Evolutionary conservation across 1,284 basidiomycete genomes (phyloP), one percentile per base, ranked within the genome.

Genomic region (Amylostereum chailletii): DNA sequence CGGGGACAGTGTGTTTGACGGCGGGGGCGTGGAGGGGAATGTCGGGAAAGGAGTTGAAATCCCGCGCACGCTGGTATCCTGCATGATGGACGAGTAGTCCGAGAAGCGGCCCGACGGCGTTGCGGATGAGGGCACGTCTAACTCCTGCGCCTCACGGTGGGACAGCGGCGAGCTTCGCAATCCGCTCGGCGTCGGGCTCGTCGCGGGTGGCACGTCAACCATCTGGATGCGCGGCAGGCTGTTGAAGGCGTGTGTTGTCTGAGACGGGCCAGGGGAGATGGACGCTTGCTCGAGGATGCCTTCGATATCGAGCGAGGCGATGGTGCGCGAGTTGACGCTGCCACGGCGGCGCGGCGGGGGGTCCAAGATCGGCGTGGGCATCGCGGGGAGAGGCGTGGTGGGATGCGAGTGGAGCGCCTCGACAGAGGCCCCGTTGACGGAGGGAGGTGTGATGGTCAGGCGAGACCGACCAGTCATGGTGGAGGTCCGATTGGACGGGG

Each of bases 271-370:
- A 26, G 55, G 49, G 51, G 68, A 70, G 27, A 71, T 57, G 10
- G 68, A 66, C 2, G 74, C 74, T 61, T 72, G 68, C 55, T 79
- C 74, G 40, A 79, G 66, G 59, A 79, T 76, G 30, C 71, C 68
- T 57, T 75, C 76, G 50, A 79, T 76, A 54, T 79, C 75, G 11
- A 71, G 61, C 3, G 71, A 70, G 10, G 61, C 61, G 8, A 67
- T 53, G 2, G 61, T 56, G 32, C 50, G 54, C 3, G 40, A 26
- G 45, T 48, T 53, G n/a, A 43, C 36, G 34, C 48, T 49, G 11
- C 27, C 27, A 6, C 11, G 42, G 7, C 42, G 42, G 7, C 30
- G 10, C 27, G 42, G 30, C 30, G 27, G 6, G 9, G 32, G 19
- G n/a, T 26, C 11, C 4, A 43, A 6, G 27, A 31, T 43, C n/a